Evolutionary conservation across 169 alveolate genomes (phyloP).

Genomic region (Cryptosporidium meleagridis): DNA sequence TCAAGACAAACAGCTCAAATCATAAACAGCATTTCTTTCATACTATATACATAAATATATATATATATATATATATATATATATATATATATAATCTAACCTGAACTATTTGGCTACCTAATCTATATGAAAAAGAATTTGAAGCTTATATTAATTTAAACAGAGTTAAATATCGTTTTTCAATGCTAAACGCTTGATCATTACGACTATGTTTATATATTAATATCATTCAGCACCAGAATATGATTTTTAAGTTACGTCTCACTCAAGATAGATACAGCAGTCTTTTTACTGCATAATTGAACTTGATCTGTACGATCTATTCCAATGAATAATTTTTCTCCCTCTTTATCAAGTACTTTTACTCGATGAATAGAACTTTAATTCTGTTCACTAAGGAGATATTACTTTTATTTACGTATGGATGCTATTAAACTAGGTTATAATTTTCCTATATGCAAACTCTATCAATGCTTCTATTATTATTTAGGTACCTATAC

Average conservation of each 20-base stretch:
- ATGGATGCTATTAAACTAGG: no score
- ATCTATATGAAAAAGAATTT: no score
- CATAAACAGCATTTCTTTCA: neutral
- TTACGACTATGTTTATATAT: no score
- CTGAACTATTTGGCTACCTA: neutral
- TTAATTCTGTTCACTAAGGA: neutral
- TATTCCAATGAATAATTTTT: neutral
- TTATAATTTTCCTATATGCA: no score
- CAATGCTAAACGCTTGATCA: neutral
- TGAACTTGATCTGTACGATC: neutral
- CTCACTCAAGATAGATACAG: neutral
- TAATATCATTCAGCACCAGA: no score
- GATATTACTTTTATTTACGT: no score
- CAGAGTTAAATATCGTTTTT: neutral
- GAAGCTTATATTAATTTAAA: neutral
- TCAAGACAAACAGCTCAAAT: constrained; percentile 76
- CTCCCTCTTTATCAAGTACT: neutral
- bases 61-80: no score
- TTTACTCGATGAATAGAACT: neutral
- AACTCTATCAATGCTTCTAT: no score
- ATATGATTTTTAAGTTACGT: no score
- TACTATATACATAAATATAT: no score
- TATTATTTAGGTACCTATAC: no score
- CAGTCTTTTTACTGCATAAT: neutral
- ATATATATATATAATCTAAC: neutral